Base-by-base conservation (phyloP, 495 filamentous ascomycete genomes). In the Aspergillus sclerotioniger region DNA sequence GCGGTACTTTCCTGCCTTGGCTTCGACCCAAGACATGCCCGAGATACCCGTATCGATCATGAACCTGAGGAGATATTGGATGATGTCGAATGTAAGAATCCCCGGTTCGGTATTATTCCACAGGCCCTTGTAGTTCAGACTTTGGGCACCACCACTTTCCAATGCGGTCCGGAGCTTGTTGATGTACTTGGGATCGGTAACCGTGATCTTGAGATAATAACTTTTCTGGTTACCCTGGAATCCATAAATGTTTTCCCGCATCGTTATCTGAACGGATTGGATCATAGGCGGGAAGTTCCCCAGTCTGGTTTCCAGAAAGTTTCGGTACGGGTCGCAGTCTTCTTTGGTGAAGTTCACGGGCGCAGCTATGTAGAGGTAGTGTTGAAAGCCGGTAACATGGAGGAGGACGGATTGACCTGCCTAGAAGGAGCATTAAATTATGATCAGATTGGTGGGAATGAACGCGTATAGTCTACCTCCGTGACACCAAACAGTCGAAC, bases 11-110 rank as follows among this genome's bases (percentile, higher is more conserved):
- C 77, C 79, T 0, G 87, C 82, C 44, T 88, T 86, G 8, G 87
- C 91, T 72, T 96, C 90, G 1, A 98, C 91, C 94, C 94, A 99
- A 3, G 92, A 91, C 94, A 99, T 99, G 41, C 94, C 94, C 17
- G 87, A 79, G 37, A 98, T 87, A 57, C 90, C 87, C 50, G 87
- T 90, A 68, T 99, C 94, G 51, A 99, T 93, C 94, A 99, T 98
- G 71, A 98, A 98, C 59, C 94, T 82, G 62, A 98, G 71, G 5
- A 99, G 82, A 64, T 97, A 99, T 77, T 94, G 91, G 62, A 99
- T 91, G 57, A 82, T 95, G 73, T 99, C 94, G 62, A 90, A 99
- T 0, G 94, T 97, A 69, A 89, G 81, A 58, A 96, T 83, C 6
- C 80, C 82, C 15, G 78, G 81, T 7, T 92, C 89, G 1, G 75